These are phyloP conservation scores for Tausonia pullulans DNA, from an alignment of 1,284 basidiomycete genomes.

Conservation along the genomic window DNA sequence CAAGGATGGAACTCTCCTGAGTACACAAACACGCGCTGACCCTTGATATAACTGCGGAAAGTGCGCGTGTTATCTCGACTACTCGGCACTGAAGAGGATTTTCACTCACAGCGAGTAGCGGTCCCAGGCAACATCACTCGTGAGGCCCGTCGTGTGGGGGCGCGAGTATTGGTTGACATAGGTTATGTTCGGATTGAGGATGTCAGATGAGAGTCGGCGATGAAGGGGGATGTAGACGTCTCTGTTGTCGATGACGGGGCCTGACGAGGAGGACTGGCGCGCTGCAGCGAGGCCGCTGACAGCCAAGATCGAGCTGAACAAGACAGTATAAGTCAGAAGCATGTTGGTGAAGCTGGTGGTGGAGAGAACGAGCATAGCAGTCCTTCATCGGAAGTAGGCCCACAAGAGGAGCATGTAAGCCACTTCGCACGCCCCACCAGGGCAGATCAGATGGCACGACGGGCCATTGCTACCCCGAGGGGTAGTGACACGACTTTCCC, in stretches of 20 bases:
- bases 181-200: neutral
- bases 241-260: neutral
- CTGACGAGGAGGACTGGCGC: too few relatives aligned
- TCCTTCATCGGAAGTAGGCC: too few relatives aligned
- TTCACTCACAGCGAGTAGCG: conserved; percentile 1
- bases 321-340: too few relatives aligned
- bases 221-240: neutral
- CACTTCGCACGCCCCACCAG: too few relatives aligned
- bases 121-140: neutral
- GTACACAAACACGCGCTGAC: neutral
- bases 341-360: too few relatives aligned
- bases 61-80: neutral
- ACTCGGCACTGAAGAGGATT: neutral
- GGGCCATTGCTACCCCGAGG: too few relatives aligned
- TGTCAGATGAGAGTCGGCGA: neutral
- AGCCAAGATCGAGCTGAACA: too few relatives aligned
- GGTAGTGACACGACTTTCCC: too few relatives aligned
- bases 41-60: neutral
- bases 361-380: too few relatives aligned
- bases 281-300: too few relatives aligned
- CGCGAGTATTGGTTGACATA: neutral
- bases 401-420: too few relatives aligned
- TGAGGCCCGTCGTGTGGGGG: neutral
- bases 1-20: conserved; percentile 55
- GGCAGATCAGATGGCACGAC: too few relatives aligned